Percentiles rank a stretch among this genome's conserved stretches.
Conservation (phyloP, 2,329 filamentous ascomycete species). For the Dactylellina haptotyla region DNA sequence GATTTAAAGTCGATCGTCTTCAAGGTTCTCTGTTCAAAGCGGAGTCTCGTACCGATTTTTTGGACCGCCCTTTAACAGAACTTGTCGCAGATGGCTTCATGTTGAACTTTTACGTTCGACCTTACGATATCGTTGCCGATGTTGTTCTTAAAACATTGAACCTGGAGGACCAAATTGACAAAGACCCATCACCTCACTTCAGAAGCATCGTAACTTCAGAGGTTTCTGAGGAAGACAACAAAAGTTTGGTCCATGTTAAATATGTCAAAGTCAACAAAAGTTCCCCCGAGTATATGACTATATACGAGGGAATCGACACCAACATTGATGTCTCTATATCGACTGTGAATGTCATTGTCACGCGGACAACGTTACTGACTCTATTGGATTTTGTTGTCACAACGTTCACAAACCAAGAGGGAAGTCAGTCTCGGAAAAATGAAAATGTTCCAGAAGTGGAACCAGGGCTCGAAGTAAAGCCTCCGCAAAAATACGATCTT, state of each 20-base stretch:
- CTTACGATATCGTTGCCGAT: conserved; percentile 92
- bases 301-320: conserved; percentile 91
- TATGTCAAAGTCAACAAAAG: conserved; percentile 88
- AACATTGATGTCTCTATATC: conserved; percentile 92
- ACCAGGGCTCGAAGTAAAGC: conserved; percentile 61
- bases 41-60: conserved; percentile 78
- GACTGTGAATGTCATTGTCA: conserved; percentile 95
- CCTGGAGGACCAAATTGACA: conserved; percentile 92
- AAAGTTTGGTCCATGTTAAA: conserved; percentile 79
- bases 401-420: conserved; percentile 79
- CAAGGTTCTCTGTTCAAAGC: conserved; percentile 92
- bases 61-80: conserved; percentile 88
- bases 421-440: conserved; percentile 63
- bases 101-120: conserved; percentile 85
- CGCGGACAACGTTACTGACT: conserved; percentile 88
- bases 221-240: conserved; percentile 69
- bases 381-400: conserved; percentile 91
- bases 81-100: conserved; percentile 89
- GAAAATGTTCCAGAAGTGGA: conserved; percentile 58
- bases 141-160: conserved; percentile 86
- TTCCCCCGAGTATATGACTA: conserved; percentile 90
- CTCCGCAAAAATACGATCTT: too few relatives aligned
- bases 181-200: conserved; percentile 87
- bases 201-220: conserved; percentile 98
- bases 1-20: conserved; percentile 92